Evolutionary conservation across 1,284 basidiomycete genomes (phyloP), one percentile per base, ranked within the genome.

Genomic region (Peniophora sp.): DNA sequence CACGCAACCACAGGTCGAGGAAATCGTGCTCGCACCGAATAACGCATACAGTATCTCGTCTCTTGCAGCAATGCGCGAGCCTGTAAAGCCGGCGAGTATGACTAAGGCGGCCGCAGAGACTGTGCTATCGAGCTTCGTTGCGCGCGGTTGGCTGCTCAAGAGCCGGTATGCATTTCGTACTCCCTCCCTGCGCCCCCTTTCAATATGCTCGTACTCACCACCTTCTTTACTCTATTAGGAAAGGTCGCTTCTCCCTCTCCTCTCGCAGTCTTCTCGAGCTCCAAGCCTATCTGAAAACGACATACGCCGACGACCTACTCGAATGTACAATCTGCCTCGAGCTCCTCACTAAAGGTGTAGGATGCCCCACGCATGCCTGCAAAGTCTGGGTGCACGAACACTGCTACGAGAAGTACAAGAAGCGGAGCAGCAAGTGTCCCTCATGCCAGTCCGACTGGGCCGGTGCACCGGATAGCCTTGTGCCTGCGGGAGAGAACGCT

Each of bases 21-120:
- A 88, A 69, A 93, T 95, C 60, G 87, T 93, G 77, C 74, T 85
- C 12, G 86, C 91, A 9, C 80, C 84, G 8, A 75, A 77, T 41
- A 79, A 87, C 58, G 71, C 85, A 0, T 95, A 77, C 63, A 89
- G 84, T 3, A 73, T 92, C 3, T 83, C 86, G 0, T 87, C 88
- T 2, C 67, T 89, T 23, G 83, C 81, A 3, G 90, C 91, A 0
- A 70, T 91, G 35, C 79, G 85, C 48, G 88, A 91, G 67, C 77
- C 81, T 23, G 72, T 69, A 53, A 61, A 72, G 32, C 68, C 89
- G 60, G 69, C 79, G 0, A 82, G 71, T 53, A 83, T 93, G 75
- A 81, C 81, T 47, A 87, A 90, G 64, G 71, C 81, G 3, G 85
- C 86, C 54, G 85, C 81, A 1, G 88, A 94, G 66, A 65, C 75